Conservation (phyloP, 179 eudicot species). For the Beta corolliflora region DNA sequence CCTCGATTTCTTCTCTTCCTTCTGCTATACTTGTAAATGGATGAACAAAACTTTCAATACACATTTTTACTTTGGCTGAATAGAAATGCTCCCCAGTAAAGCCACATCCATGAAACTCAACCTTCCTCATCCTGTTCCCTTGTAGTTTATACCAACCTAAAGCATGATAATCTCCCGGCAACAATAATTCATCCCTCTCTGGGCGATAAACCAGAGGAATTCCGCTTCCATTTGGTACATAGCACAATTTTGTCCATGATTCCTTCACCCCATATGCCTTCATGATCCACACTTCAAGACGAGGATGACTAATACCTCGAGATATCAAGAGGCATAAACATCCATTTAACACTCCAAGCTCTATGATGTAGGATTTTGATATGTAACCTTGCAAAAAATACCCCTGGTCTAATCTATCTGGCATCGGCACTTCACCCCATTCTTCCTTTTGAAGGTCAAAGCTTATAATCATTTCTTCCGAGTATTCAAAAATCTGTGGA, state of each 20-base stretch:
- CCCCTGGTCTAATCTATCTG: neutral
- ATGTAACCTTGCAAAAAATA: neutral
- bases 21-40: slow-evolving; percentile 5
- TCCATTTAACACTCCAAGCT: slow-evolving; percentile 12
- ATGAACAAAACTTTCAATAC: slow-evolving; percentile 21
- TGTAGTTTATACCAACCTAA: slow-evolving; percentile 22
- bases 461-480: slow-evolving; percentile 5
- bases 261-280: slow-evolving; percentile 11
- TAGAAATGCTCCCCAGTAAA: slow-evolving; percentile 18
- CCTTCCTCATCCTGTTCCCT: neutral
- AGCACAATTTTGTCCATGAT: slow-evolving; percentile 17
- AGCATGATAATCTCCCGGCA: slow-evolving; percentile 7
- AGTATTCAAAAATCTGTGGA: neutral
- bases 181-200: slow-evolving; percentile 14
- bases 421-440: slow-evolving; percentile 5
- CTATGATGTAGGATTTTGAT: neutral
- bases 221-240: slow-evolving; percentile 20
- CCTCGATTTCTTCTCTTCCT: neutral
- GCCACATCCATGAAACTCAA: slow-evolving; percentile 25
- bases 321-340: neutral
- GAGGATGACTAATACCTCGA: neutral
- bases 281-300: neutral
- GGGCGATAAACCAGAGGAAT: slow-evolving; percentile 7
- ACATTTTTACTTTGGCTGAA: slow-evolving; percentile 11
- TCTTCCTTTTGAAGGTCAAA: slow-evolving; percentile 1